phyloP scores from a whole-genome alignment of 257 asterid genomes.

The Coffea eugenioides region DNA sequence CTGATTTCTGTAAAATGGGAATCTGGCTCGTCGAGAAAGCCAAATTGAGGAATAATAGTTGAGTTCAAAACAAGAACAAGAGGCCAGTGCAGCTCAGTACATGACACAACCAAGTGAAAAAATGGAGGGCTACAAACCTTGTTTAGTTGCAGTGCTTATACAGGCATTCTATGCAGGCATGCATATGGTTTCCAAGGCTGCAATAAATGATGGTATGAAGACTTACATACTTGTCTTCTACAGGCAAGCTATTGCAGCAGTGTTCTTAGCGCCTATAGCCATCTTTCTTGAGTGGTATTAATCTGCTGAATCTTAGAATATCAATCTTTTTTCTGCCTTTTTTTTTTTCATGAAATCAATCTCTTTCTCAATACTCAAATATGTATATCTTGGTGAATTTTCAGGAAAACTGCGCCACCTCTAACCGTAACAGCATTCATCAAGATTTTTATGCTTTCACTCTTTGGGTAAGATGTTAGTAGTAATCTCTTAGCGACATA shows the following conservation, averaged over 20 bases:
- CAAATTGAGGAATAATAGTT: too few relatives aligned
- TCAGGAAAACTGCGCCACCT: conserved; percentile 75
- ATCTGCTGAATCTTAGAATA: background rate
- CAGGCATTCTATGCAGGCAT: conserved; percentile 59
- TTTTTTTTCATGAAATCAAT: background rate
- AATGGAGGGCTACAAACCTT: conserved; percentile 38
- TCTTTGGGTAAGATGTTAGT: conserved; percentile 45
- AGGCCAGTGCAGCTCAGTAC: too few relatives aligned
- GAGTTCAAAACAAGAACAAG: too few relatives aligned
- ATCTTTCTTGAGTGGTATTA: conserved; percentile 50
- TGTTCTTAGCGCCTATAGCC: conserved; percentile 69
- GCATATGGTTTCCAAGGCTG: conserved; percentile 68
- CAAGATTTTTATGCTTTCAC: conserved; percentile 68
- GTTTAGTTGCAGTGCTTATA: conserved; percentile 37
- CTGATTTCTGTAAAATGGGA: too few relatives aligned
- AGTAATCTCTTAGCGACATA: background rate
- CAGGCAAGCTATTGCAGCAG: conserved; percentile 75
- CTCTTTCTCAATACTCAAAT: background rate
- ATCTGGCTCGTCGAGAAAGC: too few relatives aligned
- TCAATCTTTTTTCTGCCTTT: background rate
- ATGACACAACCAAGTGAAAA: background rate
- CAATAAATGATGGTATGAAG: conserved; percentile 76
- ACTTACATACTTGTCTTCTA: conserved; percentile 72
- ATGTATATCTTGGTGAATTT: background rate
- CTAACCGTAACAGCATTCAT: conserved; percentile 45